Evolutionary conservation across 352 stramenopile species (phyloP), one percentile per base, ranked within the genome.

Genomic region (Hyaloperonospora arabidopsidis): DNA sequence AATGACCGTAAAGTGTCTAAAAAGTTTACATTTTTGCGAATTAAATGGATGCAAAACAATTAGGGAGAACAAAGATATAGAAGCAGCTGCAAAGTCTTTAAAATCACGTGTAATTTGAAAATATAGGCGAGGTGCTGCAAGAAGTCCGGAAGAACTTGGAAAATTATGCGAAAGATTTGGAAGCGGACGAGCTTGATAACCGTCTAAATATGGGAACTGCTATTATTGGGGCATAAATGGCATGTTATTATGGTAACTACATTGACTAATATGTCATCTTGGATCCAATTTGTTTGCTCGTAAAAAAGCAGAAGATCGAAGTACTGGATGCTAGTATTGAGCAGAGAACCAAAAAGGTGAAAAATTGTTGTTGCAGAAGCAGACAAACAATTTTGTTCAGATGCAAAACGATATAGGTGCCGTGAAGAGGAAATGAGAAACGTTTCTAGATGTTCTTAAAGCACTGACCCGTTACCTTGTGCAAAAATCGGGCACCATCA

Each of bases 11-110:
- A 81, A 92, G 15, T 84, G 80, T 7, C 79, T 82, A 15, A 89
- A 89, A 59, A 84, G 81, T 93, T 7, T 82, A 84, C n/a, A 95
- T n/a, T n/a, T n/a, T 84, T 0, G 76, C 80, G 0, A 94, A 95
- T 53, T 84, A 95, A 50, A 75, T 95, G 34, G 85, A 95, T 43
- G 61, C 4, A 84, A 87, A 48, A 95, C 94, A 34, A 71, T 72
- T 19, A 79, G 76, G 39, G 22, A 93, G 14, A 86, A 89, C 40
- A 57, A 65, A 2, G 82, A 89, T 18, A 91, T 95, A 82, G 85
- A 93, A 17, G 49, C 63, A 3, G 79, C 83, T 7, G 83, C 81
- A 4, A 59, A 67, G 46, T 76, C 68, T n/a, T n/a, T n/a, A n/a
- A 43, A 95, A 95, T 45, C 76, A 93, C 61, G 84, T 79, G 13